Percentiles rank a stretch among this genome's conserved stretches.
phyloP scores from a whole-genome alignment of 192 early-diverging fungal genomes.

The Hyaloraphidium curvatum region DNA sequence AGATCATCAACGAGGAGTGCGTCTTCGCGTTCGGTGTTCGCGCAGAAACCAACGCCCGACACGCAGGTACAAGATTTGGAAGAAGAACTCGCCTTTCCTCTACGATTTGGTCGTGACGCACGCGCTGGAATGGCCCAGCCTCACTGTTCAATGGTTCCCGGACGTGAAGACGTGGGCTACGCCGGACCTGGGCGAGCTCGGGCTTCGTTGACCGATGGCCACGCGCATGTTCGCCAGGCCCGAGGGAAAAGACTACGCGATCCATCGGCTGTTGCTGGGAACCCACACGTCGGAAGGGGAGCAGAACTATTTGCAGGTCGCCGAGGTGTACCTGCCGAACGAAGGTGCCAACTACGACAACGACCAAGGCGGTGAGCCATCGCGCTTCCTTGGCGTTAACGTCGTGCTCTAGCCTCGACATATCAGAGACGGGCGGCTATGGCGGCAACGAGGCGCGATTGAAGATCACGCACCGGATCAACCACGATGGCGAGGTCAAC shows the following conservation, averaged over 20 bases:
- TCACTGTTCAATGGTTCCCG: conserved; percentile 95
- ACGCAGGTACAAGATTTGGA: conserved; percentile 88
- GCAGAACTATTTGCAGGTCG: conserved; percentile 93
- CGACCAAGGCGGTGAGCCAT: conserved; percentile 40
- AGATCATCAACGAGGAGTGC: conserved; percentile 74
- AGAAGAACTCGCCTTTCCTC: conserved; percentile 97
- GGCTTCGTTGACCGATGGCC: neutral
- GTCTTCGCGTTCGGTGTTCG: neutral
- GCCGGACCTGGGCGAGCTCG: too few relatives aligned
- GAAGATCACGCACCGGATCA: conserved; percentile 73
- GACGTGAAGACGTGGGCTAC: conserved; percentile 59
- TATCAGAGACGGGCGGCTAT: conserved; percentile 54
- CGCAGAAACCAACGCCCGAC: neutral
- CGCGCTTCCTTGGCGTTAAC: neutral
- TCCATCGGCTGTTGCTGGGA: conserved; percentile 78
- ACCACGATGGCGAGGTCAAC: conserved; percentile 96
- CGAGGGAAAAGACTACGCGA: conserved; percentile 73
- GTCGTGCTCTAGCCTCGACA: neutral
- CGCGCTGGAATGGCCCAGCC: conserved; percentile 95
- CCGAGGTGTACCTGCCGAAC: conserved; percentile 67
- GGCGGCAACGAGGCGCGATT: conserved; percentile 70
- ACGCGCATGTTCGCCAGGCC: conserved; percentile 29
- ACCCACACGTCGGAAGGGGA: conserved; percentile 94
- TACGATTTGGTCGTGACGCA: conserved; percentile 96
- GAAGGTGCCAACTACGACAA: conserved; percentile 34